Conservation (phyloP, 2,329 filamentous ascomycete species). For the Diaporthe caulivora region DNA sequence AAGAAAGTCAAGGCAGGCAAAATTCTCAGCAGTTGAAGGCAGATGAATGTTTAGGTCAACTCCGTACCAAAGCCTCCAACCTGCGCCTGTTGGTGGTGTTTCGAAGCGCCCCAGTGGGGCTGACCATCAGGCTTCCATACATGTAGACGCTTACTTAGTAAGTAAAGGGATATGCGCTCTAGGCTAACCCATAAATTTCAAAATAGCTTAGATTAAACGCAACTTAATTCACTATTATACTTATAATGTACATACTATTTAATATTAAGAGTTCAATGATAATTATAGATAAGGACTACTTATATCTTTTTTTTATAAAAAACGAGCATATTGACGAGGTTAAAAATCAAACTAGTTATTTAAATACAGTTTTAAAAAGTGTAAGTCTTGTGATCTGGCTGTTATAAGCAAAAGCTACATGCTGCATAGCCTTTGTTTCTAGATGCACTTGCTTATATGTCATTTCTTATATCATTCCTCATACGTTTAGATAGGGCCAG, state of each 20-base stretch:
- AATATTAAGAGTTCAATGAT: too few relatives aligned
- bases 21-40: background rate
- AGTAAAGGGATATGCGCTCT: too few relatives aligned
- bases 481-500: background rate
- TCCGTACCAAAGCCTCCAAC: background rate
- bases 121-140: background rate
- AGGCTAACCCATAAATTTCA: too few relatives aligned
- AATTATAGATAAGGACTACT: too few relatives aligned
- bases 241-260: too few relatives aligned
- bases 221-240: too few relatives aligned
- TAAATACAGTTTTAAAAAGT: too few relatives aligned
- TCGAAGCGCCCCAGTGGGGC: background rate
- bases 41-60: background rate
- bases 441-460: background rate
- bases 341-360: too few relatives aligned
- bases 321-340: too few relatives aligned
- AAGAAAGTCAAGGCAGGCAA: background rate
- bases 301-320: too few relatives aligned
- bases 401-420: background rate
- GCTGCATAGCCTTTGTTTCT: background rate
- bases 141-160: background rate
- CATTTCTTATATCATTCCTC: too few relatives aligned
- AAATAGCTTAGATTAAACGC: too few relatives aligned
- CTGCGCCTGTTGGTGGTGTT: background rate
- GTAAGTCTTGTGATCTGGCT: background rate